Evolutionary conservation across 2,329 filamentous ascomycete genomes (phyloP), one percentile per base, ranked within the genome.

Genomic region (Beauveria australis): DNA sequence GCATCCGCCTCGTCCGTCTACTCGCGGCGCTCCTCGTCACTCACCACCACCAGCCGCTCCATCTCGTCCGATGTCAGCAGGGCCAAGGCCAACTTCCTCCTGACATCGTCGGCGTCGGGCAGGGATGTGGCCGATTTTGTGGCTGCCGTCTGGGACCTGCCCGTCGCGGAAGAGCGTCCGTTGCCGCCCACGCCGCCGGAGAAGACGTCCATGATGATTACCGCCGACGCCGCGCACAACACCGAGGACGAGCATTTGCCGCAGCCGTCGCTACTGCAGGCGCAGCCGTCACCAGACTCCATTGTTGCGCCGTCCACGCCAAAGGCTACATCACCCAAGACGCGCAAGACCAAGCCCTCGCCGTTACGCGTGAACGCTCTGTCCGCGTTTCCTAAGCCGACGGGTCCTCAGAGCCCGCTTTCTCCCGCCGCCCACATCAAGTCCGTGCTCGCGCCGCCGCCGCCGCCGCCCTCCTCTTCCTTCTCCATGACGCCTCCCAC

Each of bases 41-140:
- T 48, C 16, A 44, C 22, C 26, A 63, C 60, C 44, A 66, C 30
- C 48, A 57, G 28, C 53, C 62, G 61, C 5, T 60, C 63, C 67
- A 62, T 66, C 12, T 63, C 69, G n/a, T 67, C 67, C 10, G 70
- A 71, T 33, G 64, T 71, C 7, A 71, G 73, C 0, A 76, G 81
- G 28, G 77, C 79, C 1, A 79, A 79, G 60, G 81, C 80, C 47
- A 82, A 86, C 67, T 84, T 81, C 64, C 73, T 85, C 10, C 74
- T 87, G 26, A 79, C 81, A 0, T 81, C 80, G 2, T 77, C 76
- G 1, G 84, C 84, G 3, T 80, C 75, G 8, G 78, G 81, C 16
- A 67, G 73, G 3, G 83, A 87, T 64, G 79, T 85, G 40, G 74
- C 78, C 0, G 77, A 73, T 0, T 83, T 87, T 63, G 74, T 86